These are phyloP conservation scores for Geotrichum phurueaensis DNA, from an alignment of 1,139 yeast species.

Conservation along the genomic window DNA sequence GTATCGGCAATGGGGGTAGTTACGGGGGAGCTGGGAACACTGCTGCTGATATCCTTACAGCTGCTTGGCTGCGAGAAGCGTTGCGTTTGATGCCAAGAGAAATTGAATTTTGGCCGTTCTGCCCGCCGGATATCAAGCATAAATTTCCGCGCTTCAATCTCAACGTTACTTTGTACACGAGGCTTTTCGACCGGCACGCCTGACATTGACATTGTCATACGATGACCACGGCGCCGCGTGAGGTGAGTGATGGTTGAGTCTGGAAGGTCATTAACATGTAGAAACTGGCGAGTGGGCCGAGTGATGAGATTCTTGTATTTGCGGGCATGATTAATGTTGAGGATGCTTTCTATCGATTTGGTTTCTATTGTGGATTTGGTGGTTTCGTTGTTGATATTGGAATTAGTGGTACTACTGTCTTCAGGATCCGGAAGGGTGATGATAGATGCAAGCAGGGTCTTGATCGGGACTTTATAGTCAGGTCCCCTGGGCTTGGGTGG, in stretches of 20 bases:
- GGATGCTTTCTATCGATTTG: not conserved
- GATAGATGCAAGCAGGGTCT: constrained; percentile 1
- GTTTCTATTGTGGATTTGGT: constrained; percentile 16
- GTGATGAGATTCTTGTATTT: constrained; percentile 26
- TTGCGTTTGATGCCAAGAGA: not conserved
- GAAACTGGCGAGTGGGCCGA: constrained; percentile 31
- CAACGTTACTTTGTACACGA: not conserved
- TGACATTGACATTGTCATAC: not conserved
- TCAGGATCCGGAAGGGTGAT: not conserved
- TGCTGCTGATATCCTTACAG: not conserved
- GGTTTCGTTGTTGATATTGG: constrained; percentile 2
- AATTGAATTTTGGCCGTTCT: not conserved
- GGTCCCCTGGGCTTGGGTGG: not conserved
- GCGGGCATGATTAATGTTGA: constrained; percentile 21
- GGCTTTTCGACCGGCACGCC: not conserved
- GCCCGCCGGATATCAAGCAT: not conserved
- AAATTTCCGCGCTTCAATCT: not conserved
- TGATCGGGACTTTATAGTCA: not conserved
- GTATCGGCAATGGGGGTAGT: not conserved
- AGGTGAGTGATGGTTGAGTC: constrained; percentile 21
- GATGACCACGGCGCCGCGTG: not conserved
- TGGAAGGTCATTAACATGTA: constrained; percentile 22
- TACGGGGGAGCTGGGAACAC: not conserved
- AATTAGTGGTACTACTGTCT: constrained; percentile 10
- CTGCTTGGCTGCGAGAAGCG: not conserved